Base-by-base conservation (phyloP, 148 eudicot species). In the Rhododendron ferrugineum region DNA sequence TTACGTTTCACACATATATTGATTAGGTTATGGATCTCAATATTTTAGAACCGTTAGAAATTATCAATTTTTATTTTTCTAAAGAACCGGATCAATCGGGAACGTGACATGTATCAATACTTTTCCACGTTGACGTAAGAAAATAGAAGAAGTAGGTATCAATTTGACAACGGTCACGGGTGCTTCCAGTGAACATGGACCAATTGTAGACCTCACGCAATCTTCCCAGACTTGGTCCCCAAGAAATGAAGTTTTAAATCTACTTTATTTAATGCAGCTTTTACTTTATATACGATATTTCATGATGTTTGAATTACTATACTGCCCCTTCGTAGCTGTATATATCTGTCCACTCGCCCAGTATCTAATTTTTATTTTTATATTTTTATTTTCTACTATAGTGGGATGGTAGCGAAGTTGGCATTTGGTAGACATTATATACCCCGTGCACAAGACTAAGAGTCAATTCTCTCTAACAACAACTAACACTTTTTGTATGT, bases 161-260 rank as follows among this genome's bases (percentile, higher is more conserved):
- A 30, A 14, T 73, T 32, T 32, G 42, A 66, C 34, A 2, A n/a
- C 13, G 2, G 6, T 11, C n/a, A 54, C 54, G 44, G 44, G 44
- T 40, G 44, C 44, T 40, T 26, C 11, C 81, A 13, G 11, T 26
- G 81, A 26, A n/a, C 81, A 78, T n/a, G n/a, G 81, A 46, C 80
- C 34, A 46, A 46, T 14, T 18, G 80, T 32, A 13, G 80, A n/a
- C 4, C 81, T 26, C 18, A 46, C 56, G 56, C 81, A n/a, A 78
- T n/a, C 34, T 44, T 77, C 58, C 81, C 52, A n/a, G 26, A 46
- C 81, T 78, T 78, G 81, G 36, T 16, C 81, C 20, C 56, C 81
- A 78, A 47, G 81, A 46, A 76, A 74, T 6, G 18, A 74, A 15
- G 60, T 32, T 73, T 73, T n/a, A 72, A 72, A 72, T 11, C 0